A percentile compares a stretch with the other conserved stretches of the same genome.
Evolutionary conservation across 768 basidiomycete genomes (phyloP).

Genomic region (Pleurotus eryngii): DNA sequence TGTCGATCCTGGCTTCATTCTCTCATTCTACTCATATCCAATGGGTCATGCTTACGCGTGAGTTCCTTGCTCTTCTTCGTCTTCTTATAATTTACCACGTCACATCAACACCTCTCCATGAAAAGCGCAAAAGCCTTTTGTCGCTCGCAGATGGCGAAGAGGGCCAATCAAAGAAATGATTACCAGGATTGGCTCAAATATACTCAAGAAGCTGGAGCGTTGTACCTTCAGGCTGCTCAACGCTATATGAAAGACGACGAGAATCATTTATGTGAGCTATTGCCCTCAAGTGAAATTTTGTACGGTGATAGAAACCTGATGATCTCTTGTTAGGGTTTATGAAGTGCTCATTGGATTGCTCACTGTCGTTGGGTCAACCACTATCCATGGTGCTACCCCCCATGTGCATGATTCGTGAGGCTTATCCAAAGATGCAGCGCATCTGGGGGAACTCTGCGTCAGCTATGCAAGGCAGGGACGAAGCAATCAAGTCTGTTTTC

Average conservation of each 20-base stretch:
- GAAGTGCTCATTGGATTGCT: too few relatives aligned
- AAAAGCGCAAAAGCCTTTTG: conserved; percentile 27
- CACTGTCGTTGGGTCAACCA: too few relatives aligned
- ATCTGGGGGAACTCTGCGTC: conserved; percentile 20
- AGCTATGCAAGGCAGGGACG: conserved; percentile 3
- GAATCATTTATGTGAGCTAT: conserved; percentile 17
- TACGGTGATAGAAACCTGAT: too few relatives aligned
- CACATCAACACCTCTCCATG: not conserved
- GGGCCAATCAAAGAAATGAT: conserved; percentile 11
- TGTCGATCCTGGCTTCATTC: conserved; percentile 25
- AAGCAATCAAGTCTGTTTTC: not conserved
- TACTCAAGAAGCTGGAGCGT: conserved; percentile 19
- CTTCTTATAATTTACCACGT: not conserved
- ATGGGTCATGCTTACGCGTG: conserved; percentile 34
- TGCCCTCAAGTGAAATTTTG: not conserved
- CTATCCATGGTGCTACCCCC: conserved; percentile 12
- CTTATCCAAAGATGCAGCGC: conserved; percentile 18
- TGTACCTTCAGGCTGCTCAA: conserved; percentile 29
- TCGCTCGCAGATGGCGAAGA: conserved; percentile 20
- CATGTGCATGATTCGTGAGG: conserved; percentile 16
- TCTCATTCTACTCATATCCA: conserved; percentile 36
- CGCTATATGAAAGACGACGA: conserved; percentile 37
- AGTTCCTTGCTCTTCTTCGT: conserved; percentile 8
- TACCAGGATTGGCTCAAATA: conserved; percentile 11
- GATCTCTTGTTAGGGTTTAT: too few relatives aligned